Percentiles rank a stretch among this genome's conserved stretches.
phyloP scores from a whole-genome alignment of 2,329 filamentous ascomycete genomes.

The Trichoderma brevicompactum region DNA sequence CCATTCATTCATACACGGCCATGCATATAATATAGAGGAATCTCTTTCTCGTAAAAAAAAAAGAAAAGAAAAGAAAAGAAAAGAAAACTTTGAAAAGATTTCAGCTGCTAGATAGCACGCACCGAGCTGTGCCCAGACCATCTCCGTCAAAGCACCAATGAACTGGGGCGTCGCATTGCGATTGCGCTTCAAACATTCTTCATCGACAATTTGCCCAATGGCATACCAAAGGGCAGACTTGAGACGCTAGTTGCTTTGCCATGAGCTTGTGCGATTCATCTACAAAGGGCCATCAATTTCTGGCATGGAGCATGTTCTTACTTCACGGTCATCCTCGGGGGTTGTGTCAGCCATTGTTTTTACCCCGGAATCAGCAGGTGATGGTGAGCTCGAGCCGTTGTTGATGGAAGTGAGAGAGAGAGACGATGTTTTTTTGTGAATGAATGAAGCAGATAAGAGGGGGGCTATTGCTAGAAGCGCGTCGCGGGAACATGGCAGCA shows the following conservation, averaged over 20 bases:
- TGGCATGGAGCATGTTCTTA: constrained; percentile 29
- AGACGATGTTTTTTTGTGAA: background rate
- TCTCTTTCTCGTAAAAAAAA: too few relatives aligned
- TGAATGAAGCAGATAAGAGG: background rate
- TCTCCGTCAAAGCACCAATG: constrained; percentile 82
- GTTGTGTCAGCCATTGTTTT: constrained; percentile 42
- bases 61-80: too few relatives aligned
- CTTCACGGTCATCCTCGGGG: constrained; percentile 45
- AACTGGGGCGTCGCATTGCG: constrained; percentile 92
- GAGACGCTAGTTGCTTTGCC: constrained; percentile 60
- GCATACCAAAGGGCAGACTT: constrained; percentile 85
- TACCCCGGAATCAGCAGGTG: background rate
- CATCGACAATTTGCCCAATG: constrained; percentile 86
- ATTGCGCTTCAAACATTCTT: constrained; percentile 65
- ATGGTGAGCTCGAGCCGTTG: background rate
- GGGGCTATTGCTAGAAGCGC: background rate
- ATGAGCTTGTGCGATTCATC: background rate
- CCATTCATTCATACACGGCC: background rate
- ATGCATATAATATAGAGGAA: background rate
- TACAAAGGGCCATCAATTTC: background rate
- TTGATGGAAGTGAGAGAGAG: background rate
- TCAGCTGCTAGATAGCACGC: background rate
- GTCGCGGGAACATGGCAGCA: background rate
- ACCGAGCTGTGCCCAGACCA: constrained; percentile 89
- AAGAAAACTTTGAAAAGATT: too few relatives aligned